Percentiles rank a stretch among this genome's conserved stretches.
phyloP scores from a whole-genome alignment of 768 basidiomycete species.

The Rhodotorula paludigena region DNA sequence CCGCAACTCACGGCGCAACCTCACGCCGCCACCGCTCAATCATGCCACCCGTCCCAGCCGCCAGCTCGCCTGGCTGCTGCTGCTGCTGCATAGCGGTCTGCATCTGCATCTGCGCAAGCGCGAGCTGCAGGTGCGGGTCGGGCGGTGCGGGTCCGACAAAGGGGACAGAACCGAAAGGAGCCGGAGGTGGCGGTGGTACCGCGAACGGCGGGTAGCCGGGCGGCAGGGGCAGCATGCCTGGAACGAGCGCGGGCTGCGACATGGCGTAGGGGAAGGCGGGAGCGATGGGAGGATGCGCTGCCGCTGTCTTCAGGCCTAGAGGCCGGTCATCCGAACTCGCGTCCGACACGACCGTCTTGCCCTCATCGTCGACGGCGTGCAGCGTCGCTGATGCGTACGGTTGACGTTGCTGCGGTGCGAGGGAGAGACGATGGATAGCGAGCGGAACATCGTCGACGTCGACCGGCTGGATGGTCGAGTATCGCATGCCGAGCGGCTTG shows the following conservation, averaged over 20 bases:
- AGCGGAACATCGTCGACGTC: constrained; percentile 37
- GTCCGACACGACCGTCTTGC: constrained; percentile 3
- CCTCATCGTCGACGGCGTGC: constrained; percentile 21
- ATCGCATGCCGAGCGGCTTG: constrained; percentile 18
- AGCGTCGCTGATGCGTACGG: constrained; percentile 5
- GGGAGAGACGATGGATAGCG: constrained; percentile 23
- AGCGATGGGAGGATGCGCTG: background rate
- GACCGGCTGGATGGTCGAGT: background rate
- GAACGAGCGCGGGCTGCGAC: background rate
- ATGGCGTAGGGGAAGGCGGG: no score
- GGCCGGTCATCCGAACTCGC: constrained; percentile 34
- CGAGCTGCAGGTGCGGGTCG: constrained; percentile 14
- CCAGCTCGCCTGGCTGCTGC: background rate
- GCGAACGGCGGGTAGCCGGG: background rate
- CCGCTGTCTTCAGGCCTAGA: constrained; percentile 24
- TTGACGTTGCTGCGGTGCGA: constrained; percentile 11
- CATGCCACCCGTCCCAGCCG: background rate
- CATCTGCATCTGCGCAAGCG: constrained; percentile 30
- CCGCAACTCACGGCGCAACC: background rate
- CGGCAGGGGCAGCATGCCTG: background rate
- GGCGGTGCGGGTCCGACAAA: background rate
- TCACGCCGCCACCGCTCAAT: constrained; percentile 31
- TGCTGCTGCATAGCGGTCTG: constrained; percentile 6
- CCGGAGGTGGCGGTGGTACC: background rate
- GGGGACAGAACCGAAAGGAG: background rate